Evolutionary conservation across 768 basidiomycete species (phyloP).

Genomic region (Boletus sp.): DNA sequence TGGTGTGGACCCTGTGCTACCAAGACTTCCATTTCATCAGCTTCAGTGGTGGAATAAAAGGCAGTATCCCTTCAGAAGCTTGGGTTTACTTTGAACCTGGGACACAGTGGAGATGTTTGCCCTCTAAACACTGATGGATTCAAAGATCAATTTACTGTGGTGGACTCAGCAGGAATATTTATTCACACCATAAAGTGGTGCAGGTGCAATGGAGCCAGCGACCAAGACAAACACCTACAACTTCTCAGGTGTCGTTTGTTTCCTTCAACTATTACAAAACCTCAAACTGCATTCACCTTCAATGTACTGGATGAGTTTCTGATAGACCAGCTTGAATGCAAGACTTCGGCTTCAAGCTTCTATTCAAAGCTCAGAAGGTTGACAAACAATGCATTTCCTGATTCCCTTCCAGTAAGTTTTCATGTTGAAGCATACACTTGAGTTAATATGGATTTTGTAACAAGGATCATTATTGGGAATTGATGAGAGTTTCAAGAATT

Average conservation of each 20-base stretch:
- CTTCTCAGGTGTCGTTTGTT: background rate
- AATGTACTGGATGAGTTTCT: constrained; percentile 20
- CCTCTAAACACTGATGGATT: background rate
- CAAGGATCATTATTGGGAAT: background rate
- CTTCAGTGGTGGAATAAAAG: background rate
- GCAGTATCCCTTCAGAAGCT: background rate
- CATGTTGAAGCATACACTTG: too few species aligned
- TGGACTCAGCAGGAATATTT: background rate
- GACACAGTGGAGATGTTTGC: background rate
- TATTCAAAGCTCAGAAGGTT: background rate
- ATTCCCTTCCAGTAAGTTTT: background rate
- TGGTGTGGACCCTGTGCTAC: background rate
- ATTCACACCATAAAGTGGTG: background rate
- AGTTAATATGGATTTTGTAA: too few species aligned
- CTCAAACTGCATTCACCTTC: constrained; percentile 24
- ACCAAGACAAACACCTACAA: background rate
- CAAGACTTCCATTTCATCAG: background rate
- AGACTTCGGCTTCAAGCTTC: background rate
- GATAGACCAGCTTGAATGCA: constrained; percentile 20
- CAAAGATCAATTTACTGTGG: background rate
- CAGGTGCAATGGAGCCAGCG: background rate
- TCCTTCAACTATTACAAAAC: constrained; percentile 8
- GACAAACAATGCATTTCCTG: background rate
- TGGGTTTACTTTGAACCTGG: background rate
- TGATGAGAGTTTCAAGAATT: background rate